Evolutionary conservation across 139 green algal species (phyloP).

Genomic region (Nannochloris sp.): DNA sequence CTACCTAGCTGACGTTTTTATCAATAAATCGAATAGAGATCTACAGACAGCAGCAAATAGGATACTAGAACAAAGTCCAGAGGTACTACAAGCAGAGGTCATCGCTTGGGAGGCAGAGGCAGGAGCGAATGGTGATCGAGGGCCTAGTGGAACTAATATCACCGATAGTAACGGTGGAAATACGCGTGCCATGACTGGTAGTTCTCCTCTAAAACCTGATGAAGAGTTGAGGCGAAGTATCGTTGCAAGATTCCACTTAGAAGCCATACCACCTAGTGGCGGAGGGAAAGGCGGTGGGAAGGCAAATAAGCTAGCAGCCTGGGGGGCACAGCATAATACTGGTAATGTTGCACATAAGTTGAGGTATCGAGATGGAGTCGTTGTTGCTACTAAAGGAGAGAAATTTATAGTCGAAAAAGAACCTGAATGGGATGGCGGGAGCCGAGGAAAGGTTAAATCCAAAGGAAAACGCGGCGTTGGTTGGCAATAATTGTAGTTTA

Average conservation of each 20-base stretch:
- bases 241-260: conserved; percentile 4
- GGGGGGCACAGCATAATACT: too few relatives aligned
- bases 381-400: conserved; percentile 50
- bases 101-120: neutral
- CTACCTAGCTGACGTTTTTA: neutral
- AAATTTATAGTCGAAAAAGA: conserved; percentile 61
- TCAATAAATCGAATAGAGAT: neutral
- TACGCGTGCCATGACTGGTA: too few relatives aligned
- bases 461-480: conserved; percentile 4
- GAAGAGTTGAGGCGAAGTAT: neutral
- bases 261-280: neutral
- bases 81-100: neutral
- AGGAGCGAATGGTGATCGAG: neutral
- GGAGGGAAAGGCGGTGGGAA: neutral
- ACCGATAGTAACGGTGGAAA: too few relatives aligned
- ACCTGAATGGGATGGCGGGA: conserved; percentile 27
- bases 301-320: neutral
- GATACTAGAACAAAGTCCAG: too few relatives aligned
- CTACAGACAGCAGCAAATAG: neutral
- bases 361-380: conserved; percentile 46
- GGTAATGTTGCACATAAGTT: conserved; percentile 14
- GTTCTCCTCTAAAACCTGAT: conserved; percentile 3
- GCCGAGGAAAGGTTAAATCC: conserved; percentile 6
- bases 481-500: neutral
- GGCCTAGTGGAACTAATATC: too few relatives aligned